These are phyloP conservation scores for Myxozyma melibiosi DNA, from an alignment of 805 yeast species.

Conservation along the genomic window DNA sequence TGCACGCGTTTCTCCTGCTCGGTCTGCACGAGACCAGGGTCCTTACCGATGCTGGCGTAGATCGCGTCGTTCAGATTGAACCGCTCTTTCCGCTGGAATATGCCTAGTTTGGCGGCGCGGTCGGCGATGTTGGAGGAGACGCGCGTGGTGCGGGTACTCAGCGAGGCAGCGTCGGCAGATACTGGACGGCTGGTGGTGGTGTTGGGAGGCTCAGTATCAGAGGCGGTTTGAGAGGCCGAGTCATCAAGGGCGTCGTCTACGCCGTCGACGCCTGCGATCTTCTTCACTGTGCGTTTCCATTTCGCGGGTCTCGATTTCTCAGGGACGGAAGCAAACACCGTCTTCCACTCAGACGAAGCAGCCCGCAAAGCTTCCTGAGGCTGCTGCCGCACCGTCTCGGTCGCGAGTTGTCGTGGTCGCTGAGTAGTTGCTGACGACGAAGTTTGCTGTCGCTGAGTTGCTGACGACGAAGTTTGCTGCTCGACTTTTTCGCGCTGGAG, in stretches of 20 bases:
- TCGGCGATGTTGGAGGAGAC: neutral
- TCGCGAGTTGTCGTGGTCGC: too few species aligned
- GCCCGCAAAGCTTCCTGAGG: neutral
- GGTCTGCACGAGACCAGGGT: constrained; percentile 12
- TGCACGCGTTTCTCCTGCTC: constrained; percentile 17
- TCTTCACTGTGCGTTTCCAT: constrained; percentile 14
- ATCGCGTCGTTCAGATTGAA: constrained; percentile 22
- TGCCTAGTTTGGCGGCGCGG: constrained; percentile 2
- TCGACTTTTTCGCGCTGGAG: constrained; percentile 1
- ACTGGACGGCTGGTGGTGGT: too few species aligned
- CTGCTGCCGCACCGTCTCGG: too few species aligned
- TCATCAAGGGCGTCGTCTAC: constrained; percentile 2
- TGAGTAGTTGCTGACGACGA: too few species aligned
- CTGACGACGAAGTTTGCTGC: neutral
- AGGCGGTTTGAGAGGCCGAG: neutral
- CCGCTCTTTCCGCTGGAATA: constrained; percentile 7
- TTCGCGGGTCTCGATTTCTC: neutral
- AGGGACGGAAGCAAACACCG: neutral
- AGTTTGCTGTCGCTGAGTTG: neutral
- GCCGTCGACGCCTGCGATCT: constrained; percentile 13
- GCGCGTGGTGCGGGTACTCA: neutral
- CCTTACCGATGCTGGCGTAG: constrained; percentile 23
- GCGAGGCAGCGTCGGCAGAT: too few species aligned
- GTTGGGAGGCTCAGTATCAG: neutral
- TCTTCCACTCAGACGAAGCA: neutral